These are phyloP conservation scores for Patellifolia procumbens DNA, from an alignment of 179 eudicot genomes.

Conservation along the genomic window DNA sequence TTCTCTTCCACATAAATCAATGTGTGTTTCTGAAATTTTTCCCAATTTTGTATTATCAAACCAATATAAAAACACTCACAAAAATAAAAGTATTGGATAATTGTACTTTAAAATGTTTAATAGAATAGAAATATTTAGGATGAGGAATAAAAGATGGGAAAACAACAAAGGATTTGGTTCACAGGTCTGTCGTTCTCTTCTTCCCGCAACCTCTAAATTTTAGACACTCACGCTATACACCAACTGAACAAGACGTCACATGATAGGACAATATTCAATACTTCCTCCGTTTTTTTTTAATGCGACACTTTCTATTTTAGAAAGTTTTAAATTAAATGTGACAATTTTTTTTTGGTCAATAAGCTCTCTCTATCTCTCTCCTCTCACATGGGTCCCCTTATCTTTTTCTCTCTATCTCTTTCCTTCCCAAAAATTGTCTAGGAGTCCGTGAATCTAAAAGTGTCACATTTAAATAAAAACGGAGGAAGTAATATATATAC, in stretches of 20 bases:
- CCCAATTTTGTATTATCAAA: conserved; percentile 18
- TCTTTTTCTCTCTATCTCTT: no score
- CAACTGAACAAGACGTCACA: conserved; percentile 17
- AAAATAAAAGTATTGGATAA: not conserved
- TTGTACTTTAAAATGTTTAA: no score
- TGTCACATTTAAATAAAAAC: no score
- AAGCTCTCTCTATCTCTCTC: no score
- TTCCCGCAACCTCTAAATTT: not conserved
- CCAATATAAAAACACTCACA: not conserved
- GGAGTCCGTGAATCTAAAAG: no score
- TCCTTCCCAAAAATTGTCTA: no score
- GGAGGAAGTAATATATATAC: no score
- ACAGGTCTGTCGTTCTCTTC: not conserved
- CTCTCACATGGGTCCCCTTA: no score
- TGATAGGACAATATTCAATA: conserved; percentile 19
- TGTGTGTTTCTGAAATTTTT: conserved; percentile 42
- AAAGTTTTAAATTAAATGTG: no score
- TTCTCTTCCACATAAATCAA: conserved; percentile 40
- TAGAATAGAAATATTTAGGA: conserved; percentile 4
- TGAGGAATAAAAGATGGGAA: not conserved
- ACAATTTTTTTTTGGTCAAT: no score
- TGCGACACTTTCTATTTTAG: no score
- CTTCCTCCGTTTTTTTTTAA: no score
- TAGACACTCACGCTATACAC: not conserved
- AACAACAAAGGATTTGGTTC: not conserved